Evolutionary conservation across 2,329 filamentous ascomycete species (phyloP), one percentile per base, ranked within the genome.

Genomic region (Fusarium subglutinans): DNA sequence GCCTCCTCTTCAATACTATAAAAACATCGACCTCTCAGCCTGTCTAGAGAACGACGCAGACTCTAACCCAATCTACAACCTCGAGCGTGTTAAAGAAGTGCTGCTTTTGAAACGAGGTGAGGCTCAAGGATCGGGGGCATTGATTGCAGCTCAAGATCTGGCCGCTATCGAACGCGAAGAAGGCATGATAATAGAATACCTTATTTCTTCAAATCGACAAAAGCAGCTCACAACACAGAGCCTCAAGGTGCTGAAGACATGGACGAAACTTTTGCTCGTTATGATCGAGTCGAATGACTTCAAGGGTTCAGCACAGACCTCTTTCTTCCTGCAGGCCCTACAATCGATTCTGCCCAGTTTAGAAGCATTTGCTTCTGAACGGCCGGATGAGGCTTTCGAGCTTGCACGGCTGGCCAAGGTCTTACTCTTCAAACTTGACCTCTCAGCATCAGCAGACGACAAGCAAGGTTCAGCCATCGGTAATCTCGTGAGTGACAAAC

Each of bases 331-430:
- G 17, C 94, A 97, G 80, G 92, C 93, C 1, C 86, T 99, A 10
- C 95, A 98, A 79, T 90, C 96, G 20, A 93, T 97, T 55, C 87
- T 98, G 12, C 95, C 96, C 0, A 97, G 94, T 73, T 88, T 99
- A 18, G 96, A 98, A 80, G 88, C 88, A 24, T 92, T 93, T 56
- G 90, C 94, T 63, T 87, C 90, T 10, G 90, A 93, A 15, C 90
- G 92, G 63, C 86, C 91, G 3, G 86, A 87, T 20, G 92, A 95
- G 62, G 93, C 94, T 7, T 85, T 92, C 33, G 91, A 97, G 78
- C 87, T 98, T 30, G 93, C 94, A 22, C 91, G 90, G 73, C 86
- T 98, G n/a, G 91, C 92, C 17, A 91, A 92, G 78, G 87, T 92
- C 26, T 84, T 96, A 5, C 86, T 95, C 8, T 93, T 91, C 79